Base-by-base conservation (phyloP, 352 stramenopile genomes). In the Pythium sp. region DNA sequence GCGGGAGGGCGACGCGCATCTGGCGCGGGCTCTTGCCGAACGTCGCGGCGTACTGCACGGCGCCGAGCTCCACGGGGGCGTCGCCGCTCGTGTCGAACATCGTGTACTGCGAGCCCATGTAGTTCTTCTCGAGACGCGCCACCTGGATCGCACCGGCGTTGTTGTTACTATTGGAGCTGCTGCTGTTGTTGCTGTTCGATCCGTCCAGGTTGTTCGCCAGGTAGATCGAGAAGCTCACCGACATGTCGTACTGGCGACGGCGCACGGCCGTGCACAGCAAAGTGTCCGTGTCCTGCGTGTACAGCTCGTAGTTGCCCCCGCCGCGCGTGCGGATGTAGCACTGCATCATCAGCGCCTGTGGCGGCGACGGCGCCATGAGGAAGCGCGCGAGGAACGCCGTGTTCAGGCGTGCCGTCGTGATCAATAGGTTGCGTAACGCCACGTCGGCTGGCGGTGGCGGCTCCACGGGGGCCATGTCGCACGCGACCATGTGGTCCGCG, bases 91-190 rank as follows among this genome's bases (percentile, higher is more conserved):
- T 93, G 69, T 91, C 81, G 63, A 82, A 88, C 77, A 94, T 90
- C 3, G 85, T 93, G 81, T 94, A 94, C 82, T 94, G 87, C 20
- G 84, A 93, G 20, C 87, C 87, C 82, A 94, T 92, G 75, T 93
- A 94, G 72, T 94, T 94, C 73, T 92, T 92, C 70, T 94, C 87
- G n/a, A 94, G 72, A 30, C 87, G 74, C 20, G 83, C 87, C 43
- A 94, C 82, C 32, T 88, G 85, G 32, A 85, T 70, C 6, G 69
- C 58, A 56, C 67, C 56, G 58, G 69, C 71, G n/a, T 53, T 67
- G 6, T 68, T 70, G 56, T 55, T 67, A 58, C 60, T 65, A n/a
- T n/a, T n/a, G n/a, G n/a, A n/a, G 58, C 22, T 61, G 62, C 67
- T 59, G 53, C 70, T 70, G 30, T 41, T 68, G 9, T 57, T 71